Conservation (phyloP, 345 rosid genomes). For the Geranium rotundifolium region DNA sequence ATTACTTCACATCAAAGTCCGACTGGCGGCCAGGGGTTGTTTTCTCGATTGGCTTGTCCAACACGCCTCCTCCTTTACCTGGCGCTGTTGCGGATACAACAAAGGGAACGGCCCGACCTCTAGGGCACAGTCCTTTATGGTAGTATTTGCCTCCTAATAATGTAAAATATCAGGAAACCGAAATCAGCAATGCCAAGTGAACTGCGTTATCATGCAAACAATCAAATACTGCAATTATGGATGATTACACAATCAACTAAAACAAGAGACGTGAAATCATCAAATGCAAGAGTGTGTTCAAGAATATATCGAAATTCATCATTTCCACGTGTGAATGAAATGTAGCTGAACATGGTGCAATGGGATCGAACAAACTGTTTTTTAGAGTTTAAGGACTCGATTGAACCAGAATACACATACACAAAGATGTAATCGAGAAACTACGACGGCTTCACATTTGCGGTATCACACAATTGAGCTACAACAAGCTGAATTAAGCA, state of each 20-base stretch:
- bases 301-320: too few species aligned
- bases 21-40: slow-evolving; percentile 21
- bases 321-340: too few species aligned
- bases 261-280: too few species aligned
- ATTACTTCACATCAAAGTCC: slow-evolving; percentile 19
- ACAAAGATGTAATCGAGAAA: not conserved
- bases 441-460: not conserved
- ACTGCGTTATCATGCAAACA: not conserved
- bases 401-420: not conserved
- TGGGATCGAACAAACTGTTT: too few species aligned
- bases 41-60: slow-evolving; percentile 22
- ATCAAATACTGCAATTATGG: too few species aligned
- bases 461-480: not conserved
- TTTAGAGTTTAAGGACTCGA: too few species aligned
- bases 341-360: too few species aligned
- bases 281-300: too few species aligned
- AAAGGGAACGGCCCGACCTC: slow-evolving; percentile 8
- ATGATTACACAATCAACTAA: too few species aligned
- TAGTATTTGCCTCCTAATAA: slow-evolving; percentile 12
- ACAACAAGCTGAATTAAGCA: not conserved
- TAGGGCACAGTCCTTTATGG: slow-evolving; percentile 9
- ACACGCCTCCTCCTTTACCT: slow-evolving; percentile 20
- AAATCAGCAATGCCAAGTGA: not conserved
- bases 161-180: not conserved
- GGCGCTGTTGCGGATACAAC: slow-evolving; percentile 13